Evolutionary conservation across 148 eudicot species (phyloP).

Genomic region (Silene latifolia): DNA sequence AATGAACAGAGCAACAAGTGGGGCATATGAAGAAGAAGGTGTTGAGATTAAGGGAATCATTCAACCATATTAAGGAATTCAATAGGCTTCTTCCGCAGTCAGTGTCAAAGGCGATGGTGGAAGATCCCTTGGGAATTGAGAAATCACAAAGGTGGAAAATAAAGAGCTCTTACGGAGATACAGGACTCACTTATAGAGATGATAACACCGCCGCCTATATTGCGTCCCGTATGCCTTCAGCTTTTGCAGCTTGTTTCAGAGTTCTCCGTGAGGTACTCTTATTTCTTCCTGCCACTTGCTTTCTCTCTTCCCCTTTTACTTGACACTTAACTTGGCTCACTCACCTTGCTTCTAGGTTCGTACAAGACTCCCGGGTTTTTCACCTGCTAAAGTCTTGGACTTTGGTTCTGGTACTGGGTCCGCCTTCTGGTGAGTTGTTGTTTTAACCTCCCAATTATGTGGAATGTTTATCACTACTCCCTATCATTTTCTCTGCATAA

Average conservation of each 20-base stretch:
- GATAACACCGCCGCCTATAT: slow-evolving; percentile 76
- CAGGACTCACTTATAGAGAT: slow-evolving; percentile 60
- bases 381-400: slow-evolving; percentile 74
- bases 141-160: slow-evolving; percentile 79
- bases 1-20: slow-evolving; percentile 52
- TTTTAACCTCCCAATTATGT: not conserved
- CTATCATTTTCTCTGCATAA: slow-evolving; percentile 10
- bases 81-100: slow-evolving; percentile 55
- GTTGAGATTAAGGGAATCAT: slow-evolving; percentile 55
- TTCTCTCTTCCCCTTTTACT: not conserved
- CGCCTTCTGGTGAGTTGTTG: slow-evolving; percentile 68
- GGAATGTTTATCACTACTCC: not conserved
- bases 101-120: slow-evolving; percentile 63
- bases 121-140: slow-evolving; percentile 59
- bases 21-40: slow-evolving; percentile 82
- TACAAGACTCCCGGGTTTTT: slow-evolving; percentile 69
- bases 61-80: slow-evolving; percentile 53
- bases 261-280: slow-evolving; percentile 65
- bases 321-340: no score
- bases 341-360: slow-evolving; percentile 19
- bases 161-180: slow-evolving; percentile 62
- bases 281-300: not conserved
- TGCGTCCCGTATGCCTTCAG: slow-evolving; percentile 89
- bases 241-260: slow-evolving; percentile 70
- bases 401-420: slow-evolving; percentile 99